These are phyloP conservation scores for Kernera saxatilis DNA, from an alignment of 345 rosid species.

Conservation along the genomic window DNA sequence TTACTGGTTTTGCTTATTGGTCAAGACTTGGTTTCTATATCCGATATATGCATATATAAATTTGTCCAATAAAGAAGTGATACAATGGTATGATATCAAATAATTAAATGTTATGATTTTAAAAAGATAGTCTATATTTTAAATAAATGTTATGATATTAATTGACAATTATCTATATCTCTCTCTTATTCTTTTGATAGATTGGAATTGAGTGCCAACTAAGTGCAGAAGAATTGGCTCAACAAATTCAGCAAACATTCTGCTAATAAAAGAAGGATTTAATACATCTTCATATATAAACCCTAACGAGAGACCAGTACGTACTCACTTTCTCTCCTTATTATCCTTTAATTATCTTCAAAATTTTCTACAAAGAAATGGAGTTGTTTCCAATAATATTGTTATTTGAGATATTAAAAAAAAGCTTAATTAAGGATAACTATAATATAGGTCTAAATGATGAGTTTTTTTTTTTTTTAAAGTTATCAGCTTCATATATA, in stretches of 20 bases:
- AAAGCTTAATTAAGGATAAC: not conserved
- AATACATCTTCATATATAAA: conserved; percentile 12
- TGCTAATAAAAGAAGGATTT: conserved; percentile 31
- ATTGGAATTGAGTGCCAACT: conserved; percentile 96
- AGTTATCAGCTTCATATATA: conserved; percentile 8
- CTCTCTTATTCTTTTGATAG: conserved; percentile 35
- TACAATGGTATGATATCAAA: not conserved
- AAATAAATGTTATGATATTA: not conserved
- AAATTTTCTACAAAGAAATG: conserved; percentile 4
- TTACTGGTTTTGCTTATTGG: not conserved
- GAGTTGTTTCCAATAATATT: conserved; percentile 1
- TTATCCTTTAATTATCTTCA: conserved; percentile 1
- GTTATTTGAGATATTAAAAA: not conserved
- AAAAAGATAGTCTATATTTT: not conserved
- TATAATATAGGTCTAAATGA: not conserved
- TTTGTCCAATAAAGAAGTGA: not conserved
- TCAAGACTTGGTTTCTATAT: not conserved
- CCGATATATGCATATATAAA: not conserved
- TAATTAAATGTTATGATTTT: not conserved
- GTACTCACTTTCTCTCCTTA: conserved; percentile 27
- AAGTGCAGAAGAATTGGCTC: conserved; percentile 91
- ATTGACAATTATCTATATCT: not conserved
- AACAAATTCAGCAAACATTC: conserved; percentile 85
- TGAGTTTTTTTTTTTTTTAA: too few relatives aligned
- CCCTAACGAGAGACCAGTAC: conserved; percentile 28